Conservation (phyloP, 192 early-diverging fungal species). For the Dimargaris verticillata region DNA sequence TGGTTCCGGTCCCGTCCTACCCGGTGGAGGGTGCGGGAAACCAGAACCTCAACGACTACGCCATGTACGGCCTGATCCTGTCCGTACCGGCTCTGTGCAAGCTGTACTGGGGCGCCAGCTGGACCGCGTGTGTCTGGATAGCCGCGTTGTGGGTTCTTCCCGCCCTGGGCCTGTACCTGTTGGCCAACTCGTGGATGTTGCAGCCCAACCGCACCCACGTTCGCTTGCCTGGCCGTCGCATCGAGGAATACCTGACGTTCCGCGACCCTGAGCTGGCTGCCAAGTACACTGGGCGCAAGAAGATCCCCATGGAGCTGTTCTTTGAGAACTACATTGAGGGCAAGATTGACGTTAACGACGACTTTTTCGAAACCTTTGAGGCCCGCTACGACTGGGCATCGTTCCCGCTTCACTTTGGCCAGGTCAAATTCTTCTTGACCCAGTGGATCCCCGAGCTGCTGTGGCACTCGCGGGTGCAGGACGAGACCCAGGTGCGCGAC, state of each 20-base stretch:
- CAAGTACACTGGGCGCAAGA: constrained; percentile 54
- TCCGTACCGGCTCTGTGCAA: constrained; percentile 49
- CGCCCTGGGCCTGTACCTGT: constrained; percentile 53
- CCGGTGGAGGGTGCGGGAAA: constrained; percentile 77
- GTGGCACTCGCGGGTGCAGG: constrained; percentile 94
- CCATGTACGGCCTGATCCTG: constrained; percentile 40
- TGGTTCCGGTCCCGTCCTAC: constrained; percentile 21
- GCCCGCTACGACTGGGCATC: constrained; percentile 85
- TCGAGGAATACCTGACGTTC: constrained; percentile 84
- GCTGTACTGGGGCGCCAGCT: constrained; percentile 42
- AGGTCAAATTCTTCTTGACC: constrained; percentile 81
- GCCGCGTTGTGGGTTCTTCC: constrained; percentile 45
- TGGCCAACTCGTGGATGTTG: constrained; percentile 46
- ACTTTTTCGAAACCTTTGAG: constrained; percentile 77
- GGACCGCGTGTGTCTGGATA: constrained; percentile 42
- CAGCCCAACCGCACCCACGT: constrained; percentile 43
- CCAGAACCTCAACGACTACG: constrained; percentile 58
- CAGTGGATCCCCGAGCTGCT: constrained; percentile 97
- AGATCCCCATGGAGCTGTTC: constrained; percentile 96
- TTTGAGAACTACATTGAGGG: constrained; percentile 95
- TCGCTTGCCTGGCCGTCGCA: constrained; percentile 57
- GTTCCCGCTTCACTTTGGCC: constrained; percentile 70
- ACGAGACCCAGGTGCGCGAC: constrained; percentile 92
- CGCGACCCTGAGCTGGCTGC: constrained; percentile 59
- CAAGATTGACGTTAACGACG: constrained; percentile 81